Evolutionary conservation across 2,329 filamentous ascomycete genomes (phyloP).

Genomic region (Fusarium equiseti): DNA sequence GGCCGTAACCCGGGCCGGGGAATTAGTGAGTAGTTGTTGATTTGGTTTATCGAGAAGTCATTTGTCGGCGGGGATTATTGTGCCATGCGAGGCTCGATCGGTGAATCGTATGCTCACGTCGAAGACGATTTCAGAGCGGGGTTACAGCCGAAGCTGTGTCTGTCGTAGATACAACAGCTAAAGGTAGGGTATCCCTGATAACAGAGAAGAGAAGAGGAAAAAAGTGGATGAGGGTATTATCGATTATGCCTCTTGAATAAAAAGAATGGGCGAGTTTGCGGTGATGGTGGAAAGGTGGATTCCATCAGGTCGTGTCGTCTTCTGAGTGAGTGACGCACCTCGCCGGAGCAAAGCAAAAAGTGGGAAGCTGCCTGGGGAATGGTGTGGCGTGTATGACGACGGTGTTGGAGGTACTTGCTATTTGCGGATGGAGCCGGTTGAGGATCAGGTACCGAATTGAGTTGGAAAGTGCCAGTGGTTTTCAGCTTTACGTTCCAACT

Average conservation of each 20-base stretch:
- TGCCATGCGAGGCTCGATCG: conserved; percentile 43
- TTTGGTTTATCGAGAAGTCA: conserved; percentile 41
- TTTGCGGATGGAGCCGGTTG: not conserved
- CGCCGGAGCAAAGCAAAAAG: conserved; percentile 39
- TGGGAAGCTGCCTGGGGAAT: conserved; percentile 42
- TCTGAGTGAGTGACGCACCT: conserved; percentile 41
- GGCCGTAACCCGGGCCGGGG: conserved; percentile 81
- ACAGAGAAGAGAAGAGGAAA: conserved; percentile 5
- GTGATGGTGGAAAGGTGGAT: conserved; percentile 35
- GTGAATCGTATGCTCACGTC: conserved; percentile 15
- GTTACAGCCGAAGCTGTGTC: conserved; percentile 10
- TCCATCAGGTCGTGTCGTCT: conserved; percentile 24
- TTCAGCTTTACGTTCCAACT: conserved; percentile 23
- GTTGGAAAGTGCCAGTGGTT: not conserved
- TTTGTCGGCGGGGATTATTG: conserved; percentile 34
- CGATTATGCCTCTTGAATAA: conserved; percentile 15
- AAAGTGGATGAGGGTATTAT: conserved; percentile 34
- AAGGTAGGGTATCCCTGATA: conserved; percentile 9
- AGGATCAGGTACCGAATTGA: not conserved
- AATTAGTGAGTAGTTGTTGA: conserved; percentile 30
- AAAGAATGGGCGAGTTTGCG: conserved; percentile 11
- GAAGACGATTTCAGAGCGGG: conserved; percentile 14
- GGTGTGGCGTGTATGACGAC: conserved; percentile 47
- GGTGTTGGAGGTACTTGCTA: conserved; percentile 22
- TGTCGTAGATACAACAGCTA: not conserved